Evolutionary conservation across 805 yeast genomes (phyloP), one percentile per base, ranked within the genome.

Genomic region (Saccharomycopsis selenospora): DNA sequence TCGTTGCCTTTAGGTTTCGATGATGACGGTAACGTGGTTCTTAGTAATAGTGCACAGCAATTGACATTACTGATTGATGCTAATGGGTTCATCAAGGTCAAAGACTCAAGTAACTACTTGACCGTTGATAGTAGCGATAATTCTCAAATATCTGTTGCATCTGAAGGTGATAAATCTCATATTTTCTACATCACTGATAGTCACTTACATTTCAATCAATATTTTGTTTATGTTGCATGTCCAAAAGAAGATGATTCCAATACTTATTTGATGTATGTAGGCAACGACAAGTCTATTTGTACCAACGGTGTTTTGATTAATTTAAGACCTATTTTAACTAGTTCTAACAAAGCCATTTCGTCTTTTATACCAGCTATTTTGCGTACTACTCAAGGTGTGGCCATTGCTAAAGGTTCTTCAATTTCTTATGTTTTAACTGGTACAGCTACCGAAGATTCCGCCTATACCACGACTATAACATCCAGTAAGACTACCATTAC

Each of bases 191-290:
- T 51, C 20, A 43, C 47, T n/a, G 29, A 26, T 18, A 23, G 29
- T n/a, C 46, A 51, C 4, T 24, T 51, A 2, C 49, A 48, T 27
- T 51, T 48, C 36, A 46, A 51, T 40, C 44, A 48, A 25, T 51
- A 44, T 33, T 48, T 41, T 25, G 36, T 41, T 6, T 51, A 30
- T 33, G 43, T 48, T 25, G 54, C 52, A 11, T 51, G 54, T 45
- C 49, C 49, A 13, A 10, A 3, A 44, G 6, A 6, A 4, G 18
- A 30, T 7, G 42, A 26, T 14, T 28, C 40, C 2, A n/a, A 14
- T 17, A 22, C 23, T n/a, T 51, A 51, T 29, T 10, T 6, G 5
- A 11, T 51, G 14, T 41, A 51, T 36, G 54, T 48, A 10, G 46
- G 46, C 28, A 48, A 51, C 33, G 49, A 48, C 40, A 43, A 42